phyloP scores from a whole-genome alignment of 2,329 filamentous ascomycete species.

The Dactylella cylindrospora region DNA sequence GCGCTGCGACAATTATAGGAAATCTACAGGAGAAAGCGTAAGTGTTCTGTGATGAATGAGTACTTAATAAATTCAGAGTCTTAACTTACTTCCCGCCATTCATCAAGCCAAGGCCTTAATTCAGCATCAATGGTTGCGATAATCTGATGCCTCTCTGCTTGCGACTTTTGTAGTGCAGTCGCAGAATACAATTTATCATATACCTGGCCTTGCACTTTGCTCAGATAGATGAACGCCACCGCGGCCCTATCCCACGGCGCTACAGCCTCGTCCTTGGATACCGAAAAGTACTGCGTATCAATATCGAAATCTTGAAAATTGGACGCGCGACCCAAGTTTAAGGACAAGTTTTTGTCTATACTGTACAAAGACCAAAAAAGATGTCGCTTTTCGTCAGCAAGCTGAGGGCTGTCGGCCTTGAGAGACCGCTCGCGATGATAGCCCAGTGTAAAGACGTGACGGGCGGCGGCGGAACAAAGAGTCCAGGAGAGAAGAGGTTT shows the following conservation, averaged over 20 bases:
- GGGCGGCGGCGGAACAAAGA: constrained; percentile 29
- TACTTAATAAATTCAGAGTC: no score
- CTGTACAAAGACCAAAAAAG: constrained; percentile 40
- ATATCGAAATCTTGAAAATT: constrained; percentile 41
- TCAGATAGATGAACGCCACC: constrained; percentile 21
- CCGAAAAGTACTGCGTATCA: constrained; percentile 27
- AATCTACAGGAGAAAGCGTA: no score
- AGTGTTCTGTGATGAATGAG: no score
- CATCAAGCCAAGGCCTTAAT: constrained; percentile 25
- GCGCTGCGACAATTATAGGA: neutral
- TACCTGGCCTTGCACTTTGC: constrained; percentile 31
- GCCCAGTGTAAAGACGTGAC: constrained; percentile 29
- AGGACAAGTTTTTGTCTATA: constrained; percentile 34
- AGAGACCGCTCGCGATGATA: constrained; percentile 39
- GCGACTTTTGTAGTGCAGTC: constrained; percentile 34
- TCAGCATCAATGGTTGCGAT: constrained; percentile 24
- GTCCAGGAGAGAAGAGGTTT: constrained; percentile 38
- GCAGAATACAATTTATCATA: constrained; percentile 40
- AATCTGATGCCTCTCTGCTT: constrained; percentile 22
- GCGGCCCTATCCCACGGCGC: constrained; percentile 32
- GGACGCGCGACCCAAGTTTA: constrained; percentile 32
- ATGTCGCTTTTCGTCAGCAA: constrained; percentile 37
- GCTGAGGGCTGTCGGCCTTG: constrained; percentile 17
- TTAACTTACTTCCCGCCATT: constrained; percentile 37
- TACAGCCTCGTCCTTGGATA: constrained; percentile 18